phyloP scores from a whole-genome alignment of 148 eudicot species.

The Camellia lanceoleosa region DNA sequence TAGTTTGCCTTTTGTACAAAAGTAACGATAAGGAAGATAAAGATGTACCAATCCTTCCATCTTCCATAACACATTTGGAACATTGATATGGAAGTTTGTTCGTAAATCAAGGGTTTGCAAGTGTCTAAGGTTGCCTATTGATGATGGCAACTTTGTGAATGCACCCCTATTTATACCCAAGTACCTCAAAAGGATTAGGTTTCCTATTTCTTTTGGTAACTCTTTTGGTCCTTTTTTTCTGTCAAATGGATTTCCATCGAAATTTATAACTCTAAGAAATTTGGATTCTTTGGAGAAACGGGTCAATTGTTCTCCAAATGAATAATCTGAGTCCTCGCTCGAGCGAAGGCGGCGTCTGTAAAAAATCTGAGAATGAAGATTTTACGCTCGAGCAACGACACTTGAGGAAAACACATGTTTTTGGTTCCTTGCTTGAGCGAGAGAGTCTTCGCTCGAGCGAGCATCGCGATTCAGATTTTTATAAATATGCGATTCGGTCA shows the following conservation, averaged over 20 bases:
- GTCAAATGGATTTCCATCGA: not conserved
- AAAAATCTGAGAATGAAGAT: no score
- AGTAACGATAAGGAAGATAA: slow-evolving; percentile 14
- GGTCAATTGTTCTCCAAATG: not conserved
- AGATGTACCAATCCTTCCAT: slow-evolving; percentile 23
- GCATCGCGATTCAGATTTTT: no score
- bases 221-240: not conserved
- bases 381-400: no score
- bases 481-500: no score
- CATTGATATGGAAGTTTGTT: no score
- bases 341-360: no score
- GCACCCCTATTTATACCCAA: slow-evolving; percentile 17
- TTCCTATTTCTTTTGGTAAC: slow-evolving; percentile 13
- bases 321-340: no score
- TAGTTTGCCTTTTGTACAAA: not conserved
- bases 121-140: slow-evolving; percentile 18
- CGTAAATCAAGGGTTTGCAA: slow-evolving; percentile 31
- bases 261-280: slow-evolving; percentile 14
- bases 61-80: slow-evolving; percentile 20
- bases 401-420: no score
- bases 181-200: slow-evolving; percentile 24
- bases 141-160: slow-evolving; percentile 15
- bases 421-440: no score
- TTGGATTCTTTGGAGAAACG: not conserved
- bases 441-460: no score